phyloP scores from a whole-genome alignment of 139 green algal species.

The Chlorella sorokiniana region DNA sequence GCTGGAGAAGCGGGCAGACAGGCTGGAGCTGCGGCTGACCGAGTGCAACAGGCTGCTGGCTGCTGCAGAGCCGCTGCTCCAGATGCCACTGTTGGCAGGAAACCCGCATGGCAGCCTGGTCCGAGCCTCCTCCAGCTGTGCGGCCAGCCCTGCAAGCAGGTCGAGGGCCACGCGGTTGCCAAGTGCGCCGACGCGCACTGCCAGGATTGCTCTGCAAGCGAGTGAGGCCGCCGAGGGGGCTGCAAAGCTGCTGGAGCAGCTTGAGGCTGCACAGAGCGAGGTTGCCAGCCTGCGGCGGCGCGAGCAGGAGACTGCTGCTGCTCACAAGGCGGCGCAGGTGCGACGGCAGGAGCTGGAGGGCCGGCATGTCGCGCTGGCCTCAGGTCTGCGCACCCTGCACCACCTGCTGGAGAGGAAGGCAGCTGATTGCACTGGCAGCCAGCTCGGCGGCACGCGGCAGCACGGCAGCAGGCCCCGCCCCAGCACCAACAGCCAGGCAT shows the following conservation, averaged over 20 bases:
- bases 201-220: neutral
- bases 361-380: neutral
- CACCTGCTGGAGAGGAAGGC: neutral
- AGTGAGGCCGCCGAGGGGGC: conserved; percentile 8
- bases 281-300: conserved; percentile 3
- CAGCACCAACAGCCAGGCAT: neutral
- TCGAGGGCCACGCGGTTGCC: neutral
- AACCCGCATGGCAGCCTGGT: neutral
- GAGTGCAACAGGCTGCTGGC: conserved; percentile 17
- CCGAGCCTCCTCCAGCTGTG: neutral
- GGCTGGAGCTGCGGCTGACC: conserved; percentile 29
- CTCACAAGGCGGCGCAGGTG: neutral
- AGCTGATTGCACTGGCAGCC: neutral
- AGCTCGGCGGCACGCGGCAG: neutral
- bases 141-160: neutral
- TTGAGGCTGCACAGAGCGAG: neutral
- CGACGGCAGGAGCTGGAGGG: neutral
- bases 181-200: neutral
- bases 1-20: conserved; percentile 10
- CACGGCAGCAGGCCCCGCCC: neutral
- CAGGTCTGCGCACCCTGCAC: conserved; percentile 11
- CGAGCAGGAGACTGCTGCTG: neutral
- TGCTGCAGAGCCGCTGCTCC: neutral
- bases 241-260: neutral
- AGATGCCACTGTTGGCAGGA: neutral